Evolutionary conservation across 2,329 filamentous ascomycete species (phyloP).

Genomic region (Cytospora schulzeri): DNA sequence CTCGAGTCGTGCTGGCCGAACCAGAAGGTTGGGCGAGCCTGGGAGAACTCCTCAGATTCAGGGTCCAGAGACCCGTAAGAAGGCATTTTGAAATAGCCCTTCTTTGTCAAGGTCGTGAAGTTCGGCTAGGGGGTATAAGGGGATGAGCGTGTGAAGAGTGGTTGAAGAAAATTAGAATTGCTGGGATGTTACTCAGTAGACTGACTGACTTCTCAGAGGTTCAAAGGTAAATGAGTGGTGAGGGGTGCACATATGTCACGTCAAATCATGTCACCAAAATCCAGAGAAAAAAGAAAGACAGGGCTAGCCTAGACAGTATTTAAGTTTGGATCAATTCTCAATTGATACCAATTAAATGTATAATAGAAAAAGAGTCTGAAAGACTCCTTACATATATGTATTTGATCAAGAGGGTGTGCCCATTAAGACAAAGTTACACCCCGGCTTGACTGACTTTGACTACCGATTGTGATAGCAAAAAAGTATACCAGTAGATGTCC

Average conservation of each 20-base stretch:
- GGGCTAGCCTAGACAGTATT: neutral
- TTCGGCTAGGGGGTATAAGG: neutral
- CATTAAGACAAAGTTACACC: no score
- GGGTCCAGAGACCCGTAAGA: conserved; percentile 33
- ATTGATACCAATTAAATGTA: neutral
- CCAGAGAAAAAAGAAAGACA: neutral
- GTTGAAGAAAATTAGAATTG: neutral
- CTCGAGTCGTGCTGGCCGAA: conserved; percentile 74
- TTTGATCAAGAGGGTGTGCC: neutral
- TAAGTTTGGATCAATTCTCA: neutral
- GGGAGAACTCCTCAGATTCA: conserved; percentile 34
- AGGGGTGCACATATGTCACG: conserved; percentile 1
- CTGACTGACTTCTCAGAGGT: neutral
- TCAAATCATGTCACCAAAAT: neutral
- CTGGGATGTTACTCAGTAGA: neutral
- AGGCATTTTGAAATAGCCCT: conserved; percentile 25
- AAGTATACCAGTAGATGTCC: no score
- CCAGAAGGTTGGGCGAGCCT: conserved; percentile 56
- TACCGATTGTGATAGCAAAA: neutral
- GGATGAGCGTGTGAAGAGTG: neutral
- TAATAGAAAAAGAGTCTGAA: neutral
- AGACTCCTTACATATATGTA: neutral
- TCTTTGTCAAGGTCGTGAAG: neutral
- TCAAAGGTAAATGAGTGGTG: neutral
- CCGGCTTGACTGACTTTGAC: no score